Base-by-base conservation (phyloP, 1,284 basidiomycete species). In the Singerocomus inundabilis region DNA sequence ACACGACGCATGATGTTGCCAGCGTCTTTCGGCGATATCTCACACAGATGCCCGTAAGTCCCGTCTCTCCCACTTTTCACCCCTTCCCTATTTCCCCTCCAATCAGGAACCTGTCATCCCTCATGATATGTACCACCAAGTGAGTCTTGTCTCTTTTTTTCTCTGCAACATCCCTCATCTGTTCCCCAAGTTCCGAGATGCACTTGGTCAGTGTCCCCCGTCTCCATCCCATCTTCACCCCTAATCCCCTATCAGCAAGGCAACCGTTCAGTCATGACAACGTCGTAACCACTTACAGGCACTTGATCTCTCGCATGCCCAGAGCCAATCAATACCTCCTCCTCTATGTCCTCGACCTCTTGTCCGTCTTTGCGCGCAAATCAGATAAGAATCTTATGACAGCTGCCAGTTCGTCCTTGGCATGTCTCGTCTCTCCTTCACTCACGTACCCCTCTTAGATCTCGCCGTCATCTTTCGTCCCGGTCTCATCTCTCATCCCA, bases 341-440 rank as follows among this genome's bases (percentile, higher is more conserved):
- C 26, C 84, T 98, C 48, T 99, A 99, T 69, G 92, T 99, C 30
- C 81, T 99, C 53, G 96, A 99, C 69, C 80, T 99, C 21, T 77
- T 99, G 41, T 93, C 93, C 41, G 93, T 99, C 8, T 98, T 99
- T 71, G 88, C 93, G 2, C 82, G 88, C 51, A 93, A 93, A 67
- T 82, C 85, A 25, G 89, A 94, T 59, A 90, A 88, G 73, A 99
- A 98, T 67, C 75, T 95, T 40, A 99, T 99, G 96, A 95, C 89
- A 1, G 89, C 95, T 13, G 81, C 89, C 53, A 99, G 93, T 95
- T 58, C 63, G 89, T 69, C 41, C 26, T 13, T 24, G 1, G 4
- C 10, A 18, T 18, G 26, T 39, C 6, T 25, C 15, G 12, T 41
- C 51, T 36, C 9, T 39, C 24, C 21, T 16, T 29, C 18, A 16